Evolutionary conservation across 495 filamentous ascomycete genomes (phyloP).

Genomic region (Pseudomonodictys pantanalensis): DNA sequence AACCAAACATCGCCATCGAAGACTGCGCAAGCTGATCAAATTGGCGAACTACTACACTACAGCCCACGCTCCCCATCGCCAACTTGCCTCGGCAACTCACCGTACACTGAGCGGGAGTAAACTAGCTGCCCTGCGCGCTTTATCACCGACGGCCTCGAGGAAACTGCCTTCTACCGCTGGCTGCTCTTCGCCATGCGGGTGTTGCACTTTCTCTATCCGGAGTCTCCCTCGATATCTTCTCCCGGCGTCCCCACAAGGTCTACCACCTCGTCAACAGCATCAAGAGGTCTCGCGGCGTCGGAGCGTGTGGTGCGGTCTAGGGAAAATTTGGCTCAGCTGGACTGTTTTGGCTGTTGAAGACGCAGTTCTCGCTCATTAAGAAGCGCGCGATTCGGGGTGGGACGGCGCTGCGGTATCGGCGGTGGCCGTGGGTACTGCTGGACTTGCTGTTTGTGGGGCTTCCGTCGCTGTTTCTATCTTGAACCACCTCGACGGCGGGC

Average conservation of each 20-base stretch:
- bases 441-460: slow-evolving; percentile 38
- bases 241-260: slow-evolving; percentile 38
- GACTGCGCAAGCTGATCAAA: no score
- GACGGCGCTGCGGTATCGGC: slow-evolving; percentile 27
- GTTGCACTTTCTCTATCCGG: slow-evolving; percentile 41
- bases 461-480: slow-evolving; percentile 41
- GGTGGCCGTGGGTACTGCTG: slow-evolving; percentile 36
- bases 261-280: slow-evolving; percentile 33
- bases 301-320: slow-evolving; percentile 38
- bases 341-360: slow-evolving; percentile 37
- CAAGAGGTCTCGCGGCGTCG: slow-evolving; percentile 20
- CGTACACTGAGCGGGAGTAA: neutral
- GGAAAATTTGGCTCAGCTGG: slow-evolving; percentile 42
- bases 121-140: slow-evolving; percentile 37
- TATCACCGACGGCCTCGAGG: slow-evolving; percentile 33
- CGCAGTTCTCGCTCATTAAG: slow-evolving; percentile 22
- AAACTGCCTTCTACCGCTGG: slow-evolving; percentile 32
- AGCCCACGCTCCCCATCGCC: no score
- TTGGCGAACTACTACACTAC: no score
- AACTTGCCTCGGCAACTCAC: no score
- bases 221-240: slow-evolving; percentile 44
- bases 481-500: slow-evolving; percentile 36
- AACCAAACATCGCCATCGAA: no score
- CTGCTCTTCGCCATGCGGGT: slow-evolving; percentile 35
- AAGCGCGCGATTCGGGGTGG: slow-evolving; percentile 24